Evolutionary conservation across 305 asterid species (phyloP).

Genomic region (Fraxinus sp.): DNA sequence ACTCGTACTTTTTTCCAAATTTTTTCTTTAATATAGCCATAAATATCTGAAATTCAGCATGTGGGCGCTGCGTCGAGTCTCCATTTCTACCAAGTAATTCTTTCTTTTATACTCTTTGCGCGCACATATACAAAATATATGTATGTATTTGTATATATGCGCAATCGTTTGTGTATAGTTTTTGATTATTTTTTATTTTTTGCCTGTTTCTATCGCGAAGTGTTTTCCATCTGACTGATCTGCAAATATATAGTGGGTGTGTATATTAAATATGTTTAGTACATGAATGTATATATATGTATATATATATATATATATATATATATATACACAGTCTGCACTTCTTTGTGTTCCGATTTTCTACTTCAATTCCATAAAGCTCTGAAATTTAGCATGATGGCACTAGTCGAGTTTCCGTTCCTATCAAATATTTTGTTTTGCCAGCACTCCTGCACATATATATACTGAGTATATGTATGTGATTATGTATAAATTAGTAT

Average conservation of each 20-base stretch:
- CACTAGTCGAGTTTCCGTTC: background rate
- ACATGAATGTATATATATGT: background rate
- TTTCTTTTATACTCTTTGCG: background rate
- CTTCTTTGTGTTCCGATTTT: background rate
- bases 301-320: too few relatives aligned
- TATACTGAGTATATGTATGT: background rate
- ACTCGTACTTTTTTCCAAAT: background rate
- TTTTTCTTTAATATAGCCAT: background rate
- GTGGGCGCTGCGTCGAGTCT: slow-evolving; percentile 66
- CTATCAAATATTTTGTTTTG: background rate
- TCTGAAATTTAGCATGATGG: background rate
- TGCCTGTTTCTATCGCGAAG: background rate
- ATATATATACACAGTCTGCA: background rate
- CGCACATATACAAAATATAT: background rate
- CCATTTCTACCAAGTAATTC: slow-evolving; percentile 43
- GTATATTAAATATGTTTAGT: background rate
- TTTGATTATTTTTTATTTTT: background rate
- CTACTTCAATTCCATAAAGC: background rate
- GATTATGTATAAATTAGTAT: background rate
- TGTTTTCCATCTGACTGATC: background rate
- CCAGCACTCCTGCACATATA: background rate
- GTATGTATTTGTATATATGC: background rate
- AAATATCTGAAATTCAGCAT: slow-evolving; percentile 22
- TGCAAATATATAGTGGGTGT: background rate
- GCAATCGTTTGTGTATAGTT: background rate